A percentile compares a stretch with the other conserved stretches of the same genome.
Conservation (phyloP, 441 rosid genomes). For the Corymbia calophylla region DNA sequence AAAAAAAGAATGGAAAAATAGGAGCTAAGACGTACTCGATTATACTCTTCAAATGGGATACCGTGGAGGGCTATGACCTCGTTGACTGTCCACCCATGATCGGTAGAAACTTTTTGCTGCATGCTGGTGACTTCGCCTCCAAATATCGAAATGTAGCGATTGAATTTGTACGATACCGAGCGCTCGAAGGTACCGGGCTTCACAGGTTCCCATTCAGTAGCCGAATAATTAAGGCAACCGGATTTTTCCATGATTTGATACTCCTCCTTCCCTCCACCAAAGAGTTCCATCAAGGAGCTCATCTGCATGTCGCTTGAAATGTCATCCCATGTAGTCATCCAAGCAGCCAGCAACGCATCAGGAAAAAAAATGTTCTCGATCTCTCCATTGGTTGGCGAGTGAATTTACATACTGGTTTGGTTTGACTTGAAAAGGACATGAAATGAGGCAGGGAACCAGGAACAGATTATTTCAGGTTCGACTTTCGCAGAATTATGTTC, state of each 20-base stretch:
- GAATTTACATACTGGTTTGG: neutral
- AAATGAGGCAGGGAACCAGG: neutral
- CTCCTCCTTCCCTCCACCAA: constrained; percentile 65
- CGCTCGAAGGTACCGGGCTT: constrained; percentile 42
- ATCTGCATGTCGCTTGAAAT: constrained; percentile 26
- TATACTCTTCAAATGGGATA: constrained; percentile 64
- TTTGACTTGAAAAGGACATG: neutral
- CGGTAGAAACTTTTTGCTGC: constrained; percentile 47
- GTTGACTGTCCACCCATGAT: constrained; percentile 54
- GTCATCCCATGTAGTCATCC: neutral
- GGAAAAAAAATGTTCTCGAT: neutral
- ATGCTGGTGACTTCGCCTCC: constrained; percentile 71
- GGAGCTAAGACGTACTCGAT: constrained; percentile 26
- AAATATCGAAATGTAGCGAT: constrained; percentile 53
- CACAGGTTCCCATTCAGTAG: constrained; percentile 49
- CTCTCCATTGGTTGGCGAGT: neutral
- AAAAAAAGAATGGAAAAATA: neutral
- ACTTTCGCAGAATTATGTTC: neutral
- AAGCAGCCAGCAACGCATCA: neutral
- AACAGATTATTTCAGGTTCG: neutral
- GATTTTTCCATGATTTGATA: constrained; percentile 67
- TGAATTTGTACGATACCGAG: constrained; percentile 49
- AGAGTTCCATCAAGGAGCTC: constrained; percentile 49
- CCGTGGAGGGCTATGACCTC: constrained; percentile 59
- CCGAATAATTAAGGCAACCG: constrained; percentile 51